Conservation (phyloP, 176 grass and related monocot species). For the Oryza longistaminata region DNA sequence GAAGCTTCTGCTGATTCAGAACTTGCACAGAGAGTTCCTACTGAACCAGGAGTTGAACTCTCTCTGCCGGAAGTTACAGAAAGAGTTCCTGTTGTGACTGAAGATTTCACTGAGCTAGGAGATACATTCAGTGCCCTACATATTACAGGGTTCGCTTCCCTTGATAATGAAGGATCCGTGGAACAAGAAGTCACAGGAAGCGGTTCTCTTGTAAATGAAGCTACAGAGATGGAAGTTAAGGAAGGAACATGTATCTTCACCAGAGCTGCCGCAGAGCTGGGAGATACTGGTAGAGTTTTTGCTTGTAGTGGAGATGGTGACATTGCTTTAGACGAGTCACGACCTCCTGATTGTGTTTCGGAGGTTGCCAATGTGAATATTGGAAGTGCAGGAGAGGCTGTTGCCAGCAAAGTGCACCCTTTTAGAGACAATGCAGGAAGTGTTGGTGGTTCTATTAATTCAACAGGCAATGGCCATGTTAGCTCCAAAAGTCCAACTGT, state of each 20-base stretch:
- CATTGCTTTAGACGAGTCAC: slow-evolving; percentile 31
- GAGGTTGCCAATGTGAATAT: neutral
- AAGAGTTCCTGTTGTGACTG: slow-evolving; percentile 11
- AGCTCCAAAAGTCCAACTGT: neutral
- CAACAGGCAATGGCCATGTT: slow-evolving; percentile 19
- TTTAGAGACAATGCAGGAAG: slow-evolving; percentile 13
- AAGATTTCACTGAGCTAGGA: neutral
- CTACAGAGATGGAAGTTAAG: slow-evolving; percentile 19
- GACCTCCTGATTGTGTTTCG: neutral
- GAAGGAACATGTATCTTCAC: neutral
- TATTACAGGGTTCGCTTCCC: neutral
- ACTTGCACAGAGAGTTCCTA: neutral
- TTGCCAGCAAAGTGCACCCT: neutral
- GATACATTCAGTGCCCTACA: neutral
- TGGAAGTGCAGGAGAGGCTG: slow-evolving; percentile 23
- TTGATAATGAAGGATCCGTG: slow-evolving; percentile 3
- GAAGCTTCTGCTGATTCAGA: slow-evolving; percentile 1
- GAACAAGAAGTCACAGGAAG: slow-evolving; percentile 13
- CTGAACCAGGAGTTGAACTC: neutral
- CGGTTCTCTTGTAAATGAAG: slow-evolving; percentile 33
- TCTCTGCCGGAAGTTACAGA: neutral
- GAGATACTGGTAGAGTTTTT: neutral
- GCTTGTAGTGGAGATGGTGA: slow-evolving; percentile 13
- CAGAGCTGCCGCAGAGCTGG: neutral
- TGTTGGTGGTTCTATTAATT: slow-evolving; percentile 20